Evolutionary conservation across 2,329 filamentous ascomycete genomes (phyloP), one percentile per base, ranked within the genome.

Genomic region (Acrodontium crateriforme): DNA sequence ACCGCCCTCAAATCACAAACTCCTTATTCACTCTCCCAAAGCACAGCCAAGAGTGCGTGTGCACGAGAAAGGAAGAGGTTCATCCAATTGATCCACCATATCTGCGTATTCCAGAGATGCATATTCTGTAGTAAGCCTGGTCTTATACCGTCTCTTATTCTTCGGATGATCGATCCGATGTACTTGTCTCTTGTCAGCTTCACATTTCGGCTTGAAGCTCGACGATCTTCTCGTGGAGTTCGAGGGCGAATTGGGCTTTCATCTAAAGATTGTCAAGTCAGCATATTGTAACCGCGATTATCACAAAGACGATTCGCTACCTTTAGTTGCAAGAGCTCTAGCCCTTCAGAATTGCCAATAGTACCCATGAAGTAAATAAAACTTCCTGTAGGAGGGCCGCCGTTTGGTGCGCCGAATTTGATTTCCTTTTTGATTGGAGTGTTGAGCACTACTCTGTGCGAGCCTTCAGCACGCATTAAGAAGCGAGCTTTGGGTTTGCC

Each of bases 381-480:
- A 53, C 82, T 82, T 36, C 78, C 68, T 22, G 69, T 72, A 16
- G 81, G 74, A 43, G 78, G 78, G 28, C 59, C 57, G 26, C 70
- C 69, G 21, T 55, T 50, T 4, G 57, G 48, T 37, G 84, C 72
- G 35, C 83, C 76, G 46, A 91, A 82, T 24, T 73, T 72, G 69
- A 91, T 79, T 4, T 74, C 71, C 32, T 80, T 77, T 34, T 83
- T 70, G 34, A 95, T 66, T 1, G 75, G 72, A 1, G 79, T 82
- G 56, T 95, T 95, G 27, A 95, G 63, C 36, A 93, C 75, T 29
- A 95, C 74, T 13, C 83, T 72, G 45, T 85, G 74, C 1, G 82
- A 89, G 35, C 84, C 83, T 46, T 94, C 85, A 41, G 91, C 83
- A 11, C 87, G 77, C 74, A 94, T 84, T 36, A 95, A 69, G 40